Percentiles rank a stretch among this genome's conserved stretches.
Evolutionary conservation across 495 filamentous ascomycete species (phyloP).

Genomic region (Penicillium cosmopolitanum): DNA sequence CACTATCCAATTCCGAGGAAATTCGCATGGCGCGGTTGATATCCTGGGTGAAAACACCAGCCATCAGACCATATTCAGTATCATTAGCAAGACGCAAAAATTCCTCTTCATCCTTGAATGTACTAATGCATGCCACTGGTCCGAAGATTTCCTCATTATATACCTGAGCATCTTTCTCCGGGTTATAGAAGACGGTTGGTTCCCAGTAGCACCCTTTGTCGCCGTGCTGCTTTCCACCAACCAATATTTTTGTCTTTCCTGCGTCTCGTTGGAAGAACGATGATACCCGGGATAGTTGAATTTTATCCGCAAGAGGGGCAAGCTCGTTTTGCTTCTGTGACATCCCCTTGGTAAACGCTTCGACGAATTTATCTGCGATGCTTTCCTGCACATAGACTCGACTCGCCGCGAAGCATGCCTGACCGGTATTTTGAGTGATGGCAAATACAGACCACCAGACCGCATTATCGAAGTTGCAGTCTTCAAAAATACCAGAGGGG

Average conservation of each 20-base stretch:
- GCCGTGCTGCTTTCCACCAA: conserved; percentile 55
- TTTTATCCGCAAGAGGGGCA: conserved; percentile 73
- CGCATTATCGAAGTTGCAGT: conserved; percentile 27
- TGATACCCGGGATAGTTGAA: conserved; percentile 87
- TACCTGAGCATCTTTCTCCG: conserved; percentile 80
- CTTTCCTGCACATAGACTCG: conserved; percentile 54
- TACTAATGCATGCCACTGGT: conserved; percentile 79
- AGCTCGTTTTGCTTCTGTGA: conserved; percentile 5
- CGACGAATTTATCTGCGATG: conserved; percentile 19
- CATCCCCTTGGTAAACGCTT: conserved; percentile 8
- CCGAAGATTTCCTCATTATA: conserved; percentile 92
- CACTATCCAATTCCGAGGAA: conserved; percentile 44
- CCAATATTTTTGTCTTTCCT: conserved; percentile 70
- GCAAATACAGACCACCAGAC: conserved; percentile 30
- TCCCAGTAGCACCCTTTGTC: conserved; percentile 83
- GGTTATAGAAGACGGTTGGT: conserved; percentile 85
- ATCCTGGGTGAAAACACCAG: conserved; percentile 49
- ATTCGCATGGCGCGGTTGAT: conserved; percentile 48
- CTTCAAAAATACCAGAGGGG: conserved; percentile 43
- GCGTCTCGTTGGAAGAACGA: conserved; percentile 80
- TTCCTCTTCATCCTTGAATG: conserved; percentile 79
- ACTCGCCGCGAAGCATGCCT: conserved; percentile 51
- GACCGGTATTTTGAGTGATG: conserved; percentile 48
- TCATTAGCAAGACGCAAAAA: conserved; percentile 70
- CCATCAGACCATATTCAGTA: conserved; percentile 60